Evolutionary conservation across 331 rosid species (phyloP).

Genomic region (Malus hybrid): DNA sequence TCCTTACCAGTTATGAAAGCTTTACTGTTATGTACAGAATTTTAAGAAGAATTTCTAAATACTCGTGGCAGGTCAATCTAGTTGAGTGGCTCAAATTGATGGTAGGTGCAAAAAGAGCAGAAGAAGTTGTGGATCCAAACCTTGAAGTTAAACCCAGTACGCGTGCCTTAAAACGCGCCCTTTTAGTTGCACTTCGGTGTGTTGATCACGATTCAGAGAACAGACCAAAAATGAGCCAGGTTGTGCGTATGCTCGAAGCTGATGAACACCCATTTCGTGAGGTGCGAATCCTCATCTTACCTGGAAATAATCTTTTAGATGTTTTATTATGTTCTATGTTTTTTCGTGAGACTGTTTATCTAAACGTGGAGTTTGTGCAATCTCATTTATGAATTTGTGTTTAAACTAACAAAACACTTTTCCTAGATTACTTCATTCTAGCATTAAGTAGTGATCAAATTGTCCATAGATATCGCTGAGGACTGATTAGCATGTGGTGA

Average conservation of each 20-base stretch:
- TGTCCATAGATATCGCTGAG: not conserved
- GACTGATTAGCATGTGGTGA: not conserved
- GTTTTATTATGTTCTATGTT: not conserved
- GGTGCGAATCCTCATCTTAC: conserved; percentile 39
- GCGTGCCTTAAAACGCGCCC: conserved; percentile 77
- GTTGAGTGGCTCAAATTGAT: conserved; percentile 96
- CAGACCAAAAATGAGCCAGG: conserved; percentile 97
- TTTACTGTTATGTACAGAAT: not conserved
- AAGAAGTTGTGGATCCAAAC: conserved; percentile 77
- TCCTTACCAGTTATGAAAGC: not conserved
- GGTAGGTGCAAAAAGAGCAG: conserved; percentile 90
- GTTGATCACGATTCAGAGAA: conserved; percentile 87
- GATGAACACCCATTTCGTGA: conserved; percentile 86
- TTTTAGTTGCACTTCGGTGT: conserved; percentile 80
- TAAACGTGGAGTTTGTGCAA: not conserved
- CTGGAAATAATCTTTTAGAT: not conserved
- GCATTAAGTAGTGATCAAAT: not conserved
- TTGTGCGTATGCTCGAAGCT: conserved; percentile 90
- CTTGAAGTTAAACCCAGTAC: conserved; percentile 70
- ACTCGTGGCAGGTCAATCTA: conserved; percentile 72
- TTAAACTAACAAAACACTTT: not conserved
- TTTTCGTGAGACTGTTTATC: not conserved
- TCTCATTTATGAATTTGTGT: not conserved
- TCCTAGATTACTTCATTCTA: not conserved
- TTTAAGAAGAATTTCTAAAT: conserved; percentile 3